Evolutionary conservation across 208 protist genomes (phyloP).

Genomic region (Plasmodiophora brassicae): DNA sequence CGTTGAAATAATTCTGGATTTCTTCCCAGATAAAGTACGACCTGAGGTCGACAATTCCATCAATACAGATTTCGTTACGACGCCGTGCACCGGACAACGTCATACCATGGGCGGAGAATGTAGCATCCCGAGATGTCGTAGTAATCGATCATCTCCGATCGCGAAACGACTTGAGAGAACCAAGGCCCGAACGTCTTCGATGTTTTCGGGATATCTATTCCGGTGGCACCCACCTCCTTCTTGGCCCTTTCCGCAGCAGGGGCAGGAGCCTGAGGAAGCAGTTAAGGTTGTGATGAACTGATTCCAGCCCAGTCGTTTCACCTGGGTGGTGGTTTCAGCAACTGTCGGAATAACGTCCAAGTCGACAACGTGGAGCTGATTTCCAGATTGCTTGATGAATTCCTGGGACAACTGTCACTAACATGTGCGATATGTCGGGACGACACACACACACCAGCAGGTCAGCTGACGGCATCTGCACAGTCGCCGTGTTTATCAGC

Average conservation of each 20-base stretch:
- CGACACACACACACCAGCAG: background rate
- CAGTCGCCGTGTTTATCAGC: slow-evolving; percentile 7
- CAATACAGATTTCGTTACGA: background rate
- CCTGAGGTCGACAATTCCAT: too few relatives aligned
- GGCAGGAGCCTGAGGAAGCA: too few relatives aligned
- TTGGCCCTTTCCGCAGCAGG: background rate
- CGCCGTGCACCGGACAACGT: background rate
- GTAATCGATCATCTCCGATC: slow-evolving; percentile 96
- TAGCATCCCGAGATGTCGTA: slow-evolving; percentile 93
- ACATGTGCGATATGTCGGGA: background rate
- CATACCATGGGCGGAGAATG: slow-evolving; percentile 89
- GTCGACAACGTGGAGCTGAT: too few relatives aligned
- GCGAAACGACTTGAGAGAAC: slow-evolving; percentile 82
- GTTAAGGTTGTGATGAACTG: too few relatives aligned
- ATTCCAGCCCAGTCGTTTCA: too few relatives aligned
- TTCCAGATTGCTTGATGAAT: background rate
- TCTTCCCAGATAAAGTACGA: slow-evolving; percentile 91
- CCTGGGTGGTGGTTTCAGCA: background rate
- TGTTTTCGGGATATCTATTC: background rate
- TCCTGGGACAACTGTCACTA: background rate
- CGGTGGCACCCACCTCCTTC: background rate
- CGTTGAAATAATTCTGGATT: slow-evolving; percentile 68
- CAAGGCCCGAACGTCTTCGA: slow-evolving; percentile 4
- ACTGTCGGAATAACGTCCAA: background rate
- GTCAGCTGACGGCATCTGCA: background rate